A percentile compares a stretch with the other conserved stretches of the same genome.
Conservation (phyloP, 768 basidiomycete species). For the Imleria badia region DNA sequence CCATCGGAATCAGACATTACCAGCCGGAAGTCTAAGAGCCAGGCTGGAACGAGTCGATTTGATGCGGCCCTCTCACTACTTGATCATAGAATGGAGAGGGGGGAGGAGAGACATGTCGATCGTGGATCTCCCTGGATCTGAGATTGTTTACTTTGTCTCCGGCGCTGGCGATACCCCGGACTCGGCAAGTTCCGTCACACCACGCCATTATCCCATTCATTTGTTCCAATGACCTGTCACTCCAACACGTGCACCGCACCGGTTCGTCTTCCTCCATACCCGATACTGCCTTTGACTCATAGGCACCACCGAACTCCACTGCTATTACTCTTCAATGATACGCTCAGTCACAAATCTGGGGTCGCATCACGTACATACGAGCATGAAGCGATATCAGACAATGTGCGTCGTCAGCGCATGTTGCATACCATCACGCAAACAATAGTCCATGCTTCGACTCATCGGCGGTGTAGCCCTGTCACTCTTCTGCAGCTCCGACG, state of each 20-base stretch:
- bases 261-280: slow-evolving; percentile 13
- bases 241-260: slow-evolving; percentile 1
- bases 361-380: too few relatives aligned
- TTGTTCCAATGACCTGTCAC: neutral
- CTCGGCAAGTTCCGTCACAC: slow-evolving; percentile 26
- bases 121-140: slow-evolving; percentile 25
- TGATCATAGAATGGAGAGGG: neutral
- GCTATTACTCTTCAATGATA: neutral
- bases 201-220: slow-evolving; percentile 3
- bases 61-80: neutral
- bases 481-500: neutral
- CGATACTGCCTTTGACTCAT: slow-evolving; percentile 11
- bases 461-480: neutral
- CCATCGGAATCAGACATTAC: neutral
- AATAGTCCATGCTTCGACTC: too few relatives aligned
- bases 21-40: neutral
- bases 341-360: neutral
- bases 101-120: slow-evolving; percentile 7
- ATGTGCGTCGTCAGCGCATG: neutral
- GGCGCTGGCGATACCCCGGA: slow-evolving; percentile 34
- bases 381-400: too few relatives aligned
- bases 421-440: too few relatives aligned
- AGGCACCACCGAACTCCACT: neutral
- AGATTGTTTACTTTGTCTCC: slow-evolving; percentile 34
- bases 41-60: neutral